These are phyloP conservation scores for Pseudocercospora macadamiae DNA, from an alignment of 2,329 filamentous ascomycete genomes.

Conservation along the genomic window DNA sequence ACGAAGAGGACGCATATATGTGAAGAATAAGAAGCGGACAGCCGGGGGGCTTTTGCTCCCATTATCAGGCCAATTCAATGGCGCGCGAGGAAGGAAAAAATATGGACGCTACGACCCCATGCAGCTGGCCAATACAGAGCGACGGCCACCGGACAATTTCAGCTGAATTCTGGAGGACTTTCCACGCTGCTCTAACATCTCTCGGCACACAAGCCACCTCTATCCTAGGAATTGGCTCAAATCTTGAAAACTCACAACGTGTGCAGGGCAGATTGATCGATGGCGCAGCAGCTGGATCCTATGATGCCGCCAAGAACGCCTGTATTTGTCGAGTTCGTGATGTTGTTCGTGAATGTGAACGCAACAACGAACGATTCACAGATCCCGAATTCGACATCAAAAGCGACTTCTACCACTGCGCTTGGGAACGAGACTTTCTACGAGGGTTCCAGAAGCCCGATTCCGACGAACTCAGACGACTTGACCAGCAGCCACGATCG, in stretches of 20 bases:
- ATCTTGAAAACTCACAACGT: neutral
- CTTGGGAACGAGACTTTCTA: constrained; percentile 50
- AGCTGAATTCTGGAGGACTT: too few species aligned
- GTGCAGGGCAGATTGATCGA: neutral
- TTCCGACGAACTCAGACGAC: neutral
- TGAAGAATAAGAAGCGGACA: too few species aligned
- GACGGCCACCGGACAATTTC: too few species aligned
- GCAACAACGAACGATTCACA: constrained; percentile 81
- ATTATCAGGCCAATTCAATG: too few species aligned
- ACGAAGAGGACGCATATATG: too few species aligned
- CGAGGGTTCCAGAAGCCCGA: constrained; percentile 54
- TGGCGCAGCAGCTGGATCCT: constrained; percentile 40
- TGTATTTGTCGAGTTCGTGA: constrained; percentile 63
- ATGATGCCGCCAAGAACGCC: constrained; percentile 69
- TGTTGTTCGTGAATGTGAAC: constrained; percentile 65
- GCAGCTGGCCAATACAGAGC: too few species aligned
- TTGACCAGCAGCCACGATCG: neutral
- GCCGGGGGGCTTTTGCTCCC: too few species aligned
- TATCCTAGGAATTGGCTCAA: too few species aligned
- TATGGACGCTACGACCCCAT: too few species aligned
- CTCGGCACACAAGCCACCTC: too few species aligned
- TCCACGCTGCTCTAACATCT: too few species aligned
- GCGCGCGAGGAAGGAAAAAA: too few species aligned
- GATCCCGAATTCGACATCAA: constrained; percentile 85
- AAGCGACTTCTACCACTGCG: constrained; percentile 52